Base-by-base conservation (phyloP, 352 stramenopile species). In the Phytophthora agathidicida region DNA sequence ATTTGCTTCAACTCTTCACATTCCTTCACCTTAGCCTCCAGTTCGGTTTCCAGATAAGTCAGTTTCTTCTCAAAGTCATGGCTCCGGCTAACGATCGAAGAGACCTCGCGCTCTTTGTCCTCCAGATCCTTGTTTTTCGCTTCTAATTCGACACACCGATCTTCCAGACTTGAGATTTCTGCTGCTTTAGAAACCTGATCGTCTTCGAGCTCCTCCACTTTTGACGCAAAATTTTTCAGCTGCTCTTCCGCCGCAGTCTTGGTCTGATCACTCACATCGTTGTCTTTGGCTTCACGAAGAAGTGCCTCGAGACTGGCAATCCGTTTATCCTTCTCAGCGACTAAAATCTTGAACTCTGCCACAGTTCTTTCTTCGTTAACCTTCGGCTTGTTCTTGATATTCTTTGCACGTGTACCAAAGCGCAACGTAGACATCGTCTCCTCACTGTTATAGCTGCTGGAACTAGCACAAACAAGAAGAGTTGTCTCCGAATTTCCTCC, bases 311-410 rank as follows among this genome's bases (percentile, higher is more conserved):
- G 44, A 1, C 60, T 39, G 7, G 65, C 68, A 47, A 91, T 86
- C 13, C 72, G 62, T 39, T 80, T 75, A 27, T 91, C 78, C 32
- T 86, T 86, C 36, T 81, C 72, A 8, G 71, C 39, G 5, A 91
- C 50, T 11, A 91, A 66, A 36, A 84, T 46, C 57, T 91, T 91
- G 64, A 77, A 91, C 48, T 89, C 77, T 7, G 74, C 77, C 16
- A 91, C 80, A 0, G 78, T 97, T 93, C 54, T 94, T 86, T 88
- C 99, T 93, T 91, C 76, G 46, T 91, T 94, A 11, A 91, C 72
- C 58, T 84, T 86, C 0, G 83, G 76, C 31, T 87, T 92, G 57
- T 94, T 88, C 69, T 91, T 90, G 42, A 94, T 90, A 35, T 63
- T 84, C 66, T 89, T 88, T 17, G 85, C 82, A 2, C 85, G 80